These are phyloP conservation scores for Lentinula guzmanii DNA, from an alignment of 768 basidiomycete genomes.

Conservation along the genomic window DNA sequence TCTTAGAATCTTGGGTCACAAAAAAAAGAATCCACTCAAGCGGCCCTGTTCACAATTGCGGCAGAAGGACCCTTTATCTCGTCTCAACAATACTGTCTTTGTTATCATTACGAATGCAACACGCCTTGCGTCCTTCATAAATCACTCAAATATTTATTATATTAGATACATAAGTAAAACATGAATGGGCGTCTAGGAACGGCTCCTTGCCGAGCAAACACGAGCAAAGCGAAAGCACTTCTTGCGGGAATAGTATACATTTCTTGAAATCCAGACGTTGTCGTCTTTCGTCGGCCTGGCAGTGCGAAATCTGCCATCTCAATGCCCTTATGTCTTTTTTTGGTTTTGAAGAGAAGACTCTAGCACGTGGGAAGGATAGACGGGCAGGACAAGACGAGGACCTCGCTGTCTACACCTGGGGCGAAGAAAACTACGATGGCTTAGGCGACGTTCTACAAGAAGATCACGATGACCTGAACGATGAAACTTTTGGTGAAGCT, in stretches of 20 bases:
- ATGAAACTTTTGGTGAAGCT: slow-evolving; percentile 87
- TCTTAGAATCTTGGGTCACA: no score
- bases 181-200: neutral
- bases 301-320: slow-evolving; percentile 14
- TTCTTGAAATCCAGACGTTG: neutral
- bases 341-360: slow-evolving; percentile 52
- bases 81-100: no score
- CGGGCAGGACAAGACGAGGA: slow-evolving; percentile 61
- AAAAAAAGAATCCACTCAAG: no score
- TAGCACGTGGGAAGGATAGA: slow-evolving; percentile 60
- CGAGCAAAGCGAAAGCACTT: neutral
- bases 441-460: slow-evolving; percentile 85
- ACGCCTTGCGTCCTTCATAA: no score
- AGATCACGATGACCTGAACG: slow-evolving; percentile 89
- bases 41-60: no score
- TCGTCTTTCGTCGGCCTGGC: neutral
- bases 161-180: no score
- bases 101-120: no score
- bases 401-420: slow-evolving; percentile 90
- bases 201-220: neutral
- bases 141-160: no score
- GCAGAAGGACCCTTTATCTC: no score
- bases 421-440: slow-evolving; percentile 84
- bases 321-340: slow-evolving; percentile 74
- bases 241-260: no score